Percentiles rank a stretch among this genome's conserved stretches.
Evolutionary conservation across 805 yeast genomes (phyloP).

Genomic region (Cyberlindnera misumaiensis): DNA sequence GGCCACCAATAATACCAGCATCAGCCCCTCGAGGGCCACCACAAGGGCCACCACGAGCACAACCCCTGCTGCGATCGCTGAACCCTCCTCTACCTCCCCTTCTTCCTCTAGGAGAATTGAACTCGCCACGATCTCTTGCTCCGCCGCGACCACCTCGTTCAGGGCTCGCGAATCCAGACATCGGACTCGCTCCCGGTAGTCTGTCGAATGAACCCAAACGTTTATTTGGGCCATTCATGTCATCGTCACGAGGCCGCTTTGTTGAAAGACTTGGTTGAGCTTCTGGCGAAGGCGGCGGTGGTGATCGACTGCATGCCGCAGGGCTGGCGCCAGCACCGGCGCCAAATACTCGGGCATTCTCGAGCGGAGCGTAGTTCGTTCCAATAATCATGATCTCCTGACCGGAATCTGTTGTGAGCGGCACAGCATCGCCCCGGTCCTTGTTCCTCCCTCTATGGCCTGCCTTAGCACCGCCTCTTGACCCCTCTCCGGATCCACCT

Average conservation of each 20-base stretch:
- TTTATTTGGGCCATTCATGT: neutral
- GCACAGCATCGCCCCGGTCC: neutral
- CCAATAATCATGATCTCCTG: conserved; percentile 7
- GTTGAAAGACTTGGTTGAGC: conserved; percentile 3
- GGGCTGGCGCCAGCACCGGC: neutral
- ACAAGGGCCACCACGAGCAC: conserved; percentile 1
- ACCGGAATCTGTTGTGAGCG: neutral
- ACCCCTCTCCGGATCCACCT: neutral
- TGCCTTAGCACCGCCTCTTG: conserved; percentile 1
- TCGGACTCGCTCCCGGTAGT: neutral
- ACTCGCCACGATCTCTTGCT: neutral
- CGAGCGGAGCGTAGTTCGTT: conserved; percentile 11
- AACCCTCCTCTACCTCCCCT: conserved; percentile 6
- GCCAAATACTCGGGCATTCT: conserved; percentile 8
- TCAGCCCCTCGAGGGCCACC: no score
- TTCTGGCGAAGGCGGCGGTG: no score
- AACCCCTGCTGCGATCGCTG: neutral
- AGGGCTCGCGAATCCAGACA: neutral
- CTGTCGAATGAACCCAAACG: neutral
- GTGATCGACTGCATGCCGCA: neutral
- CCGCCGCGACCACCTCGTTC: conserved; percentile 3
- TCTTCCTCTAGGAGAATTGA: neutral
- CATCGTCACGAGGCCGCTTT: conserved; percentile 7
- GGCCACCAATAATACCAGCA: no score
- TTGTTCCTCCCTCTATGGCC: neutral